Evolutionary conservation across 352 stramenopile genomes (phyloP), one percentile per base, ranked within the genome.

Genomic region (Pythium utonaiense): DNA sequence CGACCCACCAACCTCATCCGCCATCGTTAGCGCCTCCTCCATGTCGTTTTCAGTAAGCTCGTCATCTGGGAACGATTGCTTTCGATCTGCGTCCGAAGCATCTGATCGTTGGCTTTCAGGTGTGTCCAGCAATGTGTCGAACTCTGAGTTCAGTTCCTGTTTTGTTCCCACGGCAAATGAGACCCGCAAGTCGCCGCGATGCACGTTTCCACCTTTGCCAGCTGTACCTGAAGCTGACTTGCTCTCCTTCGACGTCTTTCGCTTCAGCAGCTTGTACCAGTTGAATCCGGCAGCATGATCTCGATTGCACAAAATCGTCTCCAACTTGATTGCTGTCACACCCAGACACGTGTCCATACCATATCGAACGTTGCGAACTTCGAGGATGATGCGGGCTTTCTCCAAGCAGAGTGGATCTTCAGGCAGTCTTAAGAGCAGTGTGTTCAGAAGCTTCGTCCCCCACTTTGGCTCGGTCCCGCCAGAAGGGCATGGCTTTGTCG

Each of bases 141-240:
- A 71, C 42, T 92, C 81, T 1, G 81, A 85, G 14, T 73, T 76
- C 12, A 93, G 50, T 53, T 89, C 73, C 71, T 96, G 86, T 16
- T 82, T 91, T n/a, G 74, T 94, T 17, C 84, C 86, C 27, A 96
- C 80, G 14, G 84, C 87, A 62, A 96, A 91, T 8, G 84, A 94
- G 14, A 94, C 64, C 17, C 73, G 80, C 21, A 96, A 69, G 24
- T 93, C 74, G 48, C 86, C 86, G 17, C 80, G 77, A 50, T 94
- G 83, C 27, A 85, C 76, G 51, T 81, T 90, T 21, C 42, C 24
- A 8, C 42, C 42, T 13, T 72, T 70, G 47, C 78, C 24, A 64
- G 70, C 54, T 70, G 71, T 60, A 66, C 74, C 22, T 56, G 77
- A 30, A 1, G 28, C 31, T 13, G 53, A 30, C 62, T 67, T 60